phyloP scores from a whole-genome alignment of 2,329 filamentous ascomycete species.

The Zymoseptoria ardabiliae region DNA sequence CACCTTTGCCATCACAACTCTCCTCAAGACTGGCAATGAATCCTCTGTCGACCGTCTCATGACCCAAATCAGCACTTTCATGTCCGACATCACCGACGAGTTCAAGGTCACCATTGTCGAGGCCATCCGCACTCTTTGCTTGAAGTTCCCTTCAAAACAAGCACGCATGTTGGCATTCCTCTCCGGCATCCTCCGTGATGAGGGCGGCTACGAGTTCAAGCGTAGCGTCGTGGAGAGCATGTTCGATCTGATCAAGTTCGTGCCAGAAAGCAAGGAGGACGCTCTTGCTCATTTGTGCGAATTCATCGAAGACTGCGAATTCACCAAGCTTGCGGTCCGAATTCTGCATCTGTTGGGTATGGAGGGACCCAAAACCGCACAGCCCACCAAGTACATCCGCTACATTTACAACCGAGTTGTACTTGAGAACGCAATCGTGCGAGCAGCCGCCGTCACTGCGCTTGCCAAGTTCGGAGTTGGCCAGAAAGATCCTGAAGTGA shows the following conservation, averaged over 20 bases:
- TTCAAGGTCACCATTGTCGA: constrained; percentile 99
- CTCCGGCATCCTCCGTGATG: constrained; percentile 90
- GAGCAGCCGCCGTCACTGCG: constrained; percentile 90
- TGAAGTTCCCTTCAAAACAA: constrained; percentile 98
- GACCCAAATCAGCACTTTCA: constrained; percentile 97
- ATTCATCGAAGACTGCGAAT: constrained; percentile 99
- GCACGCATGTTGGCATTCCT: constrained; percentile 96
- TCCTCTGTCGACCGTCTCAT: constrained; percentile 93
- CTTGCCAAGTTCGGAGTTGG: constrained; percentile 95
- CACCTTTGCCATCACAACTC: constrained; percentile 94
- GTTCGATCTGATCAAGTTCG: constrained; percentile 98
- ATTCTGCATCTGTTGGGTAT: constrained; percentile 90
- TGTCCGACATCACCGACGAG: constrained; percentile 98
- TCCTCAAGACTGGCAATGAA: constrained; percentile 97
- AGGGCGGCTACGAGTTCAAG: constrained; percentile 98
- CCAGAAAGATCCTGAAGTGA: constrained; percentile 93
- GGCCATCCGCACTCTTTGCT: constrained; percentile 87
- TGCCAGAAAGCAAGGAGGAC: constrained; percentile 74
- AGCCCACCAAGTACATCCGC: constrained; percentile 96
- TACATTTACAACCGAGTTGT: constrained; percentile 99
- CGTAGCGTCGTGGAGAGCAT: constrained; percentile 96
- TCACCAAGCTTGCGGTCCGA: constrained; percentile 92
- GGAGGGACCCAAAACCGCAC: constrained; percentile 88
- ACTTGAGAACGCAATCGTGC: constrained; percentile 90
- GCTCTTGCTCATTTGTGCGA: constrained; percentile 94